These are phyloP conservation scores for Pseudogymnoascus sp. DNA, from an alignment of 2,329 filamentous ascomycete species.

Conservation along the genomic window DNA sequence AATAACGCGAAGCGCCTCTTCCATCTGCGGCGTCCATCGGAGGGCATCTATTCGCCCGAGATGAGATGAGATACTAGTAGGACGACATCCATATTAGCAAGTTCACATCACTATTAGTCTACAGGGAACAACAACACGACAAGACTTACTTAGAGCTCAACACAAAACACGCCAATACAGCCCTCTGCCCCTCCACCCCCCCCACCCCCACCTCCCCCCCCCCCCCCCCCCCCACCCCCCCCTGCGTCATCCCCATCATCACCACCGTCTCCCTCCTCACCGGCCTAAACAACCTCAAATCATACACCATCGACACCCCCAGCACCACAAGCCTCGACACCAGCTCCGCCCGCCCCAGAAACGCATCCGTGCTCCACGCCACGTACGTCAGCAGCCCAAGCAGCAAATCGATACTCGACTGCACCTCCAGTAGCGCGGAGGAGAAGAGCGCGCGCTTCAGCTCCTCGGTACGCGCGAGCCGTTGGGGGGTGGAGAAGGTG, in stretches of 20 bases:
- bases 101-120: conserved; percentile 9
- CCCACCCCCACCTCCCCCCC: conserved; percentile 9
- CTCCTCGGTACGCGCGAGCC: conserved; percentile 32
- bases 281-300: conserved; percentile 6
- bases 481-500: conserved; percentile 34
- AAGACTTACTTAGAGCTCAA: conserved; percentile 31
- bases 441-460: conserved; percentile 37
- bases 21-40: conserved; percentile 50
- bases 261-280: conserved; percentile 1
- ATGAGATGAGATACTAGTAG: conserved; percentile 29
- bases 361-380: conserved; percentile 33
- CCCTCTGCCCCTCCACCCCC: conserved; percentile 30
- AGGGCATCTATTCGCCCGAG: conserved; percentile 42
- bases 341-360: background rate
- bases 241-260: conserved; percentile 17
- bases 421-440: conserved; percentile 39
- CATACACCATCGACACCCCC: background rate
- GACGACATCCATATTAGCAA: background rate
- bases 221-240: too few species aligned
- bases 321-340: background rate
- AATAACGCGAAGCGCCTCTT: conserved; percentile 44
- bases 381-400: conserved; percentile 40
- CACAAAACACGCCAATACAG: conserved; percentile 40
- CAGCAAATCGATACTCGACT: conserved; percentile 43
- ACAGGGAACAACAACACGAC: conserved; percentile 11